phyloP scores from a whole-genome alignment of 495 filamentous ascomycete genomes.

The Neurospora tetrasperma region DNA sequence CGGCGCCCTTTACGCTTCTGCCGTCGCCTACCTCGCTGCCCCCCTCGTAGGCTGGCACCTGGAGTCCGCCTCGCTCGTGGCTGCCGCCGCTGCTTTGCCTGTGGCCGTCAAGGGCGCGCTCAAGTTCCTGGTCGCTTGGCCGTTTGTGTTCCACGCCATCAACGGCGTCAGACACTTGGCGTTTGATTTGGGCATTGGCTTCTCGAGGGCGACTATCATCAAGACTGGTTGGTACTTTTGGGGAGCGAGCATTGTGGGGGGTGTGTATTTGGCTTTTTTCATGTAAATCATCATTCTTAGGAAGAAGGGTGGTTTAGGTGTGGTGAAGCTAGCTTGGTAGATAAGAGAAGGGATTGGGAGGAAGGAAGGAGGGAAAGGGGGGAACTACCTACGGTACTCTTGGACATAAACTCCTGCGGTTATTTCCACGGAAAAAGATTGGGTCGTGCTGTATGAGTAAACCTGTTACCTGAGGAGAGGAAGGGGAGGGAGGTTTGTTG shows the following conservation, averaged over 20 bases:
- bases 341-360: background rate
- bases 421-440: background rate
- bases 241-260: slow-evolving; percentile 52
- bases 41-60: slow-evolving; percentile 79
- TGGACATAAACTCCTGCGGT: background rate
- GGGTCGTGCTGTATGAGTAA: background rate
- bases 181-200: slow-evolving; percentile 67
- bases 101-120: slow-evolving; percentile 54
- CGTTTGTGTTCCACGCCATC: slow-evolving; percentile 77
- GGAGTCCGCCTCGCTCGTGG: slow-evolving; percentile 67
- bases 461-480: background rate
- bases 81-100: slow-evolving; percentile 65
- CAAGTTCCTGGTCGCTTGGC: slow-evolving; percentile 66
- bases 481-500: background rate
- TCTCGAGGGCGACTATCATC: slow-evolving; percentile 61
- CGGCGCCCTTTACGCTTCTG: slow-evolving; percentile 74
- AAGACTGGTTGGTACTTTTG: slow-evolving; percentile 67
- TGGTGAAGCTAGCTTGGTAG: too few relatives aligned
- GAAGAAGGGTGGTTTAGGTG: background rate
- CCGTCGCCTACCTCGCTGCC: slow-evolving; percentile 69
- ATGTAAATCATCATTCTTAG: slow-evolving; percentile 13
- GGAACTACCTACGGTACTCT: background rate
- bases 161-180: slow-evolving; percentile 86
- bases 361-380: background rate
- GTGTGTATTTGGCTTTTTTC: slow-evolving; percentile 46